Base-by-base conservation (phyloP, 495 filamentous ascomycete species). In the Hypoxylon lienhwacheense region DNA sequence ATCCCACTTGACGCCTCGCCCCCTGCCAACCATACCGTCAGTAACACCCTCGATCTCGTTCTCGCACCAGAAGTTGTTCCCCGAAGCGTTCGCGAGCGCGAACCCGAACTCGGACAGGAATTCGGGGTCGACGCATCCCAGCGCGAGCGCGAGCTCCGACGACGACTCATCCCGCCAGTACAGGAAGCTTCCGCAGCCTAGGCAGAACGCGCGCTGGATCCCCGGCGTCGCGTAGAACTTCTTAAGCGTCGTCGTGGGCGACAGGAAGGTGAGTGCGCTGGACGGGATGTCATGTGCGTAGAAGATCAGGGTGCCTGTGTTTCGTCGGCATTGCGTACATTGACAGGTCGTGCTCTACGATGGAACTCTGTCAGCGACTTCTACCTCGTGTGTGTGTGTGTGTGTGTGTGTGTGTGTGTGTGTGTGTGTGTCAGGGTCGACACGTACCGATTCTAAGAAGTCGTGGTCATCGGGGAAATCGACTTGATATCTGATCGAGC, bases 21-120 rank as follows among this genome's bases (percentile, higher is more conserved):
- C 4, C 78, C 83, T 21, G 65, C 72, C 3, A 76, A 53, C 17
- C 14, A 67, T 54, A 5, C 39, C 35, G 36, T 72, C 70, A 1
- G 73, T 74, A 24, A 73, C 65, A 6, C 70, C 73, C 6, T 53
- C 57, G 26, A 75, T 73, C 60, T 71, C 71, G 21, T 71, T 72
- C 25, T 15, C 11, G n/a, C 65, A 67, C 51, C 56, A 71, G 6
- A 45, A 31, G 33, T 69, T 62, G 7, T 58, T 7, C 4, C 59
- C 66, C 0, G 35, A 49, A 0, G 59, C 47, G 24, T 47, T 65
- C 14, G 59, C 64, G 19, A 75, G 58, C 16, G 65, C 68, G 16
- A 56, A 19, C 6, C 70, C 67, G 41, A 62, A 73, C 12, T 70
- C 64, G 4, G 66, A 65, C 15, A 75, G 55, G 36, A 61, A 72